Evolutionary conservation across 805 yeast genomes (phyloP).

Genomic region (Nakazawaea molendinolei): DNA sequence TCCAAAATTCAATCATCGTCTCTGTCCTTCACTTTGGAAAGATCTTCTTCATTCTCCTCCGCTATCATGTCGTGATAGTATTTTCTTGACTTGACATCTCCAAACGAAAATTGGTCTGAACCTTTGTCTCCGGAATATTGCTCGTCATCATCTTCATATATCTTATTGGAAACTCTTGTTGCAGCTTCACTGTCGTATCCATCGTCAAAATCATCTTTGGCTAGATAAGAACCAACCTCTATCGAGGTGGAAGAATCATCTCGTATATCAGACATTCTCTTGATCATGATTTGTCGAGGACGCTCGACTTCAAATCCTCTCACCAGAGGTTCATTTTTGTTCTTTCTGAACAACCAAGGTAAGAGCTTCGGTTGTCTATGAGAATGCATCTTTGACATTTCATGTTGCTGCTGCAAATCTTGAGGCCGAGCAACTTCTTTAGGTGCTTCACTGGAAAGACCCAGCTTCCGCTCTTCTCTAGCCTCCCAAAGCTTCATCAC

Average conservation of each 20-base stretch:
- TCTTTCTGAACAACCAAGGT: constrained; percentile 8
- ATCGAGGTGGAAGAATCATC: constrained; percentile 6
- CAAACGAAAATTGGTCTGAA: constrained; percentile 13
- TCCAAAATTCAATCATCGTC: too few species aligned
- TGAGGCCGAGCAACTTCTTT: background rate
- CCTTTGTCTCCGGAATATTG: constrained; percentile 9
- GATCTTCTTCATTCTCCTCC: constrained; percentile 1
- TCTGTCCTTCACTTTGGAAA: too few species aligned
- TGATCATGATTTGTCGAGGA: constrained; percentile 20
- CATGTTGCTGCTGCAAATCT: constrained; percentile 13
- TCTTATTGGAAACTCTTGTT: background rate
- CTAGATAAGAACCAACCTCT: background rate
- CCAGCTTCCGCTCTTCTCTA: constrained; percentile 26
- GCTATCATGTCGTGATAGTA: constrained; percentile 15
- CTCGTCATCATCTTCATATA: constrained; percentile 10
- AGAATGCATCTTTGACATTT: constrained; percentile 18
- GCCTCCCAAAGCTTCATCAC: constrained; percentile 45
- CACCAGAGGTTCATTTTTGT: background rate
- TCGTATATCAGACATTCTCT: constrained; percentile 1
- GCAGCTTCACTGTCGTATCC: constrained; percentile 7
- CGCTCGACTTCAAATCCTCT: constrained; percentile 13
- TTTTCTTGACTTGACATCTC: constrained; percentile 13
- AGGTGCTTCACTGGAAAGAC: background rate
- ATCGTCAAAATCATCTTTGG: constrained; percentile 1
- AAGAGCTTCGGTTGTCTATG: constrained; percentile 23